Evolutionary conservation across 352 stramenopile species (phyloP).

Genomic region (Phytophthora chlamydospora): DNA sequence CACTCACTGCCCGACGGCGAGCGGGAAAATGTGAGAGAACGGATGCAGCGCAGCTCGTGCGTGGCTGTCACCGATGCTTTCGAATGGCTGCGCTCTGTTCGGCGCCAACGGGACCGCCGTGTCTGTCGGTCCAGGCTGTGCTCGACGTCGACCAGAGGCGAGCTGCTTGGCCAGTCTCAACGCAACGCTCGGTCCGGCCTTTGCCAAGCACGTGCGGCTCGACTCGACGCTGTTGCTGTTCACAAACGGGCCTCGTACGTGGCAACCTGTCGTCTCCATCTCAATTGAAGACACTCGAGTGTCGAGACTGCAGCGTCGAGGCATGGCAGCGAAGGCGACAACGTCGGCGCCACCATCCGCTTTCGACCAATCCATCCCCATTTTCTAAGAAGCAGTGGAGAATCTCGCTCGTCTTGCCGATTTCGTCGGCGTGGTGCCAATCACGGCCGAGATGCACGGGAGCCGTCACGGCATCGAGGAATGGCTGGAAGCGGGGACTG

Average conservation of each 20-base stretch:
- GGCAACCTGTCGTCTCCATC: constrained; percentile 3
- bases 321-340: background rate
- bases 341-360: background rate
- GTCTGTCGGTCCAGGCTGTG: constrained; percentile 29
- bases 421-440: constrained; percentile 11
- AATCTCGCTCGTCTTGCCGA: background rate
- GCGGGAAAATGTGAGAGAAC: constrained; percentile 29
- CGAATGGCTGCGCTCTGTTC: constrained; percentile 28
- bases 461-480: constrained; percentile 1
- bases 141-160: constrained; percentile 10
- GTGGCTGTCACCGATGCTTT: constrained; percentile 13
- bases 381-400: background rate
- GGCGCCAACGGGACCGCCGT: constrained; percentile 15
- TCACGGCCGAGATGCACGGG: constrained; percentile 9
- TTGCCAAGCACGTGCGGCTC: constrained; percentile 40
- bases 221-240: constrained; percentile 20
- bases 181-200: constrained; percentile 27
- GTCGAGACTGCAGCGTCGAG: constrained; percentile 9
- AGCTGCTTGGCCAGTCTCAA: constrained; percentile 24
- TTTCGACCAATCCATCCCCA: too few relatives aligned
- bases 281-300: constrained; percentile 17
- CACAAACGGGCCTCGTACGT: constrained; percentile 28
- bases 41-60: constrained; percentile 8
- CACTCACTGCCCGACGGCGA: constrained; percentile 12
- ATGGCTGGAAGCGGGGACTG: constrained; percentile 27